Base-by-base conservation (phyloP, 768 basidiomycete species). In the Mycena galopus region DNA sequence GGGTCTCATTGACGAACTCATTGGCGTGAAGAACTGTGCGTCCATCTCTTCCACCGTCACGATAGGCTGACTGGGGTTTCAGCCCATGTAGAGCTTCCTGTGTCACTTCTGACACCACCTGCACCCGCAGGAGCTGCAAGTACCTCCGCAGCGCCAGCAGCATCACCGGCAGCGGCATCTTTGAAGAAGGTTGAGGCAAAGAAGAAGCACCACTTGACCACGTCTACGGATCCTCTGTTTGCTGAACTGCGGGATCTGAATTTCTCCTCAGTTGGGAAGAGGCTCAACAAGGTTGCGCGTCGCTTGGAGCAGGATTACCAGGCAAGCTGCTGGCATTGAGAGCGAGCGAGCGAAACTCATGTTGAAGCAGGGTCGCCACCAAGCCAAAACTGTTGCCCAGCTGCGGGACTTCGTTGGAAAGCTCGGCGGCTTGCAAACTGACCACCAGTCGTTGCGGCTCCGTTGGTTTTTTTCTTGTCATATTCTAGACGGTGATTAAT, bases 401-500 rank as follows among this genome's bases (percentile, higher is more conserved):
- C 85, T 99, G 77, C 90, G 93, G 68, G 95, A 96, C 78, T 98
- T 99, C 82, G 98, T 99, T 23, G 96, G 97, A 16, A 96, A 95
- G 79, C 86, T 99, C 2, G 95, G 96, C 25, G 96, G 96, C 2
- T 84, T 99, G 73, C 96, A 98, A 82, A 90, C 89, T 21, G 97
- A 99, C 78, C 96, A 98, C 75, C 94, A 96, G 79, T 90, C 94
- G 56, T 81, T 99, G 72, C 86, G 94, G 73, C 86, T 99, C 61
- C 97, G 97, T 99, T 79, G 81, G 96, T 86, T 95, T 85, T 57
- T 65, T 30, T 44, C n/a, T 69, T 58, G 30, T 42, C 21, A 56
- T 33, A 53, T 61, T 39, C 29, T 68, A 67, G 64, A 58, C 3
- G 23, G 60, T 23, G 68, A 32, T 56, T 67, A 73, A 39, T 32